phyloP scores from a whole-genome alignment of 768 basidiomycete genomes.

The Lactarius trivialis region DNA sequence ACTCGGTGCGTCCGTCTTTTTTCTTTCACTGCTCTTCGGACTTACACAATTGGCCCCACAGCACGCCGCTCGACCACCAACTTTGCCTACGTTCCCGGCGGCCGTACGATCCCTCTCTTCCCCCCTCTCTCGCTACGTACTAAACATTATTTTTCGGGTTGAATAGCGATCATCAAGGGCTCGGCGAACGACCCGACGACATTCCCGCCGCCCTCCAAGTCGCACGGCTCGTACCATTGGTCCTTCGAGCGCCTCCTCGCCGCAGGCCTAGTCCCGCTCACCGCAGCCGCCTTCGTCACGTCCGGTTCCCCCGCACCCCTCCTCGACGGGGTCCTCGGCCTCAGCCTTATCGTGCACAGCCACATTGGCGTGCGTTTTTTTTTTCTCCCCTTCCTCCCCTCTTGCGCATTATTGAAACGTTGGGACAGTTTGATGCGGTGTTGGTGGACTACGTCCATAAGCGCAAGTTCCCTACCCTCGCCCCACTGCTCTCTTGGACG shows the following conservation, averaged over 20 bases:
- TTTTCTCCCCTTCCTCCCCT: neutral
- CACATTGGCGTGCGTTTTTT: conserved; percentile 77
- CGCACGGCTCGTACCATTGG: conserved; percentile 87
- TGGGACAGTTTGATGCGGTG: conserved; percentile 61
- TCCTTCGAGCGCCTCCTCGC: conserved; percentile 91
- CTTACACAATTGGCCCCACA: conserved; percentile 23
- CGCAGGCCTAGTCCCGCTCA: conserved; percentile 82
- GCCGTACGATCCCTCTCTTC: conserved; percentile 43
- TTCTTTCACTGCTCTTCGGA: neutral
- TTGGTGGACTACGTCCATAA: conserved; percentile 88
- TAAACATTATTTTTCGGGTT: neutral
- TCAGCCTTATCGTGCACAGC: conserved; percentile 87
- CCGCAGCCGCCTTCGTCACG: conserved; percentile 78
- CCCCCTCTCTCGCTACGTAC: neutral
- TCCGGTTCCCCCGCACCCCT: conserved; percentile 72
- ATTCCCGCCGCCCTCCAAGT: conserved; percentile 75
- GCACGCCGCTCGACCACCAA: conserved; percentile 15
- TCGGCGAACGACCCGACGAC: conserved; percentile 92
- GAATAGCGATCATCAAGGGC: conserved; percentile 75
- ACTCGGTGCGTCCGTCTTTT: neutral
- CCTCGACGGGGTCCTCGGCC: conserved; percentile 82
- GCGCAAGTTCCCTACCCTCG: conserved; percentile 88
- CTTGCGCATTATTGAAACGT: neutral
- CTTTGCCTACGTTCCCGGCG: conserved; percentile 55
- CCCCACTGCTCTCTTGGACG: conserved; percentile 63